These are phyloP conservation scores for Apiotrichum veenhuisii DNA, from an alignment of 1,284 basidiomycete genomes.

Conservation along the genomic window DNA sequence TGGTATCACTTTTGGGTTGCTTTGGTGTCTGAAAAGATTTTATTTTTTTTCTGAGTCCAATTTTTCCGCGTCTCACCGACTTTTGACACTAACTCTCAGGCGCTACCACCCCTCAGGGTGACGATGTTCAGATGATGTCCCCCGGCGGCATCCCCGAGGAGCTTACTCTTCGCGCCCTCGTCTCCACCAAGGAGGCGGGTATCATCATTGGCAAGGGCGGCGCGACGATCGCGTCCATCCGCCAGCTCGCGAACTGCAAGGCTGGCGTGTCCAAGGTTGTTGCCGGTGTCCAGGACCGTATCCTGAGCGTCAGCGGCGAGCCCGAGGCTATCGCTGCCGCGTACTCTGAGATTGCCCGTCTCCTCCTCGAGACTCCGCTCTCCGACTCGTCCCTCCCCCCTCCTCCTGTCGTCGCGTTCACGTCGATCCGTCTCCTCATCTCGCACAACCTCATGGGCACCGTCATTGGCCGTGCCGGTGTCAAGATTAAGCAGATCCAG, in stretches of 20 bases:
- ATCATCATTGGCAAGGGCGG: constrained; percentile 93
- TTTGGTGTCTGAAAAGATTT: too few relatives aligned
- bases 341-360: constrained; percentile 88
- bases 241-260: constrained; percentile 92
- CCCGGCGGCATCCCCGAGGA: constrained; percentile 44
- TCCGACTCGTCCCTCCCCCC: constrained; percentile 68
- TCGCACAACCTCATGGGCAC: constrained; percentile 99
- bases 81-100: not conserved
- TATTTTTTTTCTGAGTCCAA: too few relatives aligned
- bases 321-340: constrained; percentile 91
- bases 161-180: constrained; percentile 85
- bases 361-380: constrained; percentile 68
- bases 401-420: constrained; percentile 64
- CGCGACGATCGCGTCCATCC: constrained; percentile 93
- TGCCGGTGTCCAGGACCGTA: constrained; percentile 92
- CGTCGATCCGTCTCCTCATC: constrained; percentile 90
- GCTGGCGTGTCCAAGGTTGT: constrained; percentile 99
- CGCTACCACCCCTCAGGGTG: not conserved
- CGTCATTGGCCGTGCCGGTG: constrained; percentile 92
- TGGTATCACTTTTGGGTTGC: too few relatives aligned
- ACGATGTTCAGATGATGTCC: not conserved
- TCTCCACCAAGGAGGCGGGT: constrained; percentile 93
- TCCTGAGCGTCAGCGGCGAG: constrained; percentile 86
- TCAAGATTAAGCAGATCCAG: constrained; percentile 99
- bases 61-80: too few relatives aligned